Base-by-base conservation (phyloP, 2,329 filamentous ascomycete genomes). In the Colletotrichum abscissum region DNA sequence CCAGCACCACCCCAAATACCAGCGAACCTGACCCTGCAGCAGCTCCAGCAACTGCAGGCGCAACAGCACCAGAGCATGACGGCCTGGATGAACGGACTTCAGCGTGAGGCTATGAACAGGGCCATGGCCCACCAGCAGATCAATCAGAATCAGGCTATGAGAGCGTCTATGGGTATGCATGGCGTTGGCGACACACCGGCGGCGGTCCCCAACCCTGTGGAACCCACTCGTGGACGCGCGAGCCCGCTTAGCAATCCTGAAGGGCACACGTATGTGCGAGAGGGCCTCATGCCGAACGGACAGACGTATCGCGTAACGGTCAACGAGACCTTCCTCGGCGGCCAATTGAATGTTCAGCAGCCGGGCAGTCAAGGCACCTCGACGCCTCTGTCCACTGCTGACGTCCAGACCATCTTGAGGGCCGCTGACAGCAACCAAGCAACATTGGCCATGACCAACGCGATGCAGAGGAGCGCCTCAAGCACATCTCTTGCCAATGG, bases 381-480 rank as follows among this genome's bases (percentile, higher is more conserved):
- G 22, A 63, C 74, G 46, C 63, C 74, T 38, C 77, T 87, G 35
- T 84, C 85, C 14, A 79, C 83, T 3, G 78, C 79, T 28, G 87
- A 89, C 16, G 80, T 87, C 3, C 86, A 86, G 60, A 86, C 83
- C 67, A 84, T 87, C 35, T 76, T 88, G 12, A 84, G 86, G 35
- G 81, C 81, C 42, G 85, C 84, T 6, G 88, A 89, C 76, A 81
- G 84, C 28, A 82, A 78, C 42, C 84, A 87, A 75, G 84, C 85
- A 3, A 82, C 84, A 1, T 79, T 82, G 52, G 77, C 79, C 24
- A 84, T 86, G 81, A 82, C 85, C 2, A 82, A 83, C 75, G 85
- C 87, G 46, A 87, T 89, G 85, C 86, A 88, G 56, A 83, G 87
- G 67, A 89, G 85, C 76, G 82, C 85, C 46, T 88, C 87, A 4